Evolutionary conservation across 2,329 filamentous ascomycete species (phyloP).

Genomic region (Botrytis medusae): DNA sequence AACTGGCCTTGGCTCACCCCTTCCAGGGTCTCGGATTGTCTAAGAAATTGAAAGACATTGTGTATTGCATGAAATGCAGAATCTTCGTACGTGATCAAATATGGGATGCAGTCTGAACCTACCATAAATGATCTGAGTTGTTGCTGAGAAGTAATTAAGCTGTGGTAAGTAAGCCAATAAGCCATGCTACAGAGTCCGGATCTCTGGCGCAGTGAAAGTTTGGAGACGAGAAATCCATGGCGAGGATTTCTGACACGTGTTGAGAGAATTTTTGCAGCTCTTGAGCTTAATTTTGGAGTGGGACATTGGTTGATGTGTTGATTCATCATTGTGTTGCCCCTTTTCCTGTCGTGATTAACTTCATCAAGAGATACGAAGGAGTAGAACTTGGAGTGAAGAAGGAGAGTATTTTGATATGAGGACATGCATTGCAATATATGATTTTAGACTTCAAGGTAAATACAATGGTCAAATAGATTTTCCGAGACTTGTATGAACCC

Average conservation of each 20-base stretch:
- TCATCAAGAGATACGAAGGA: not conserved
- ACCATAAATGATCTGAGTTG: not conserved
- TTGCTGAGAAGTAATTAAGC: conserved; percentile 8
- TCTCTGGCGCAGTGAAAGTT: conserved; percentile 13
- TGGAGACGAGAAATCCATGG: conserved; percentile 18
- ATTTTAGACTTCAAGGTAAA: not conserved
- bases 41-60: not conserved
- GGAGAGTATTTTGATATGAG: not conserved
- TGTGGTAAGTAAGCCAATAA: conserved; percentile 11
- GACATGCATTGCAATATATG: not conserved
- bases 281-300: not conserved
- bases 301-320: not conserved
- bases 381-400: not conserved
- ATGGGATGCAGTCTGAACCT: conserved; percentile 7
- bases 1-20: conserved; percentile 6
- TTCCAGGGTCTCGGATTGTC: conserved; percentile 16
- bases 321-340: conserved; percentile 10
- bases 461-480: conserved; percentile 11
- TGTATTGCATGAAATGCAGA: conserved; percentile 12
- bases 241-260: conserved; percentile 18
- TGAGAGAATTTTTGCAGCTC: conserved; percentile 11
- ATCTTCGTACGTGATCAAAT: conserved; percentile 1
- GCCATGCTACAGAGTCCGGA: conserved; percentile 7
- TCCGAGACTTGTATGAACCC: not conserved
- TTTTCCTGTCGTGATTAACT: not conserved